Evolutionary conservation across 129 eudicot genomes (phyloP).

Genomic region (Chrysanthemum lavandulifolium): DNA sequence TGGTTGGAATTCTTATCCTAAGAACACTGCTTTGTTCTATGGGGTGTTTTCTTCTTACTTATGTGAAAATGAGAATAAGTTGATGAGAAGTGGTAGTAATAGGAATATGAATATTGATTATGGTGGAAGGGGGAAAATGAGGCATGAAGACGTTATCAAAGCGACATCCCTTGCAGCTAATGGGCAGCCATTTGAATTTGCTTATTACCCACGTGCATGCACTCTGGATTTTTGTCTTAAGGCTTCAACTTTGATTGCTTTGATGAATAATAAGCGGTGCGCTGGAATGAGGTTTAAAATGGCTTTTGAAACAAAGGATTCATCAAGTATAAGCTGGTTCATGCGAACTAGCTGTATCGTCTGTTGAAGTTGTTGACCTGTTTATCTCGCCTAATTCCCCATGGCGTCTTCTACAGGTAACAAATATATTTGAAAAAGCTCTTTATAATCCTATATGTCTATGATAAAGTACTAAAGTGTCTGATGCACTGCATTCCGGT

Average conservation of each 20-base stretch:
- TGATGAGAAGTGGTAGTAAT: too few relatives aligned
- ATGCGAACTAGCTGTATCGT: slow-evolving; percentile 64
- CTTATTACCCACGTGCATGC: slow-evolving; percentile 71
- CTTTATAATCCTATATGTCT: too few relatives aligned
- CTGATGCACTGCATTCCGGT: too few relatives aligned
- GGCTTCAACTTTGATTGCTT: slow-evolving; percentile 48
- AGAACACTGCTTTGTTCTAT: too few relatives aligned
- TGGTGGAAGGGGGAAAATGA: slow-evolving; percentile 48
- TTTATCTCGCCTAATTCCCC: slow-evolving; percentile 84
- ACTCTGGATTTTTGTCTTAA: slow-evolving; percentile 76
- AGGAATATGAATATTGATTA: too few relatives aligned
- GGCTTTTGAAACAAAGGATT: slow-evolving; percentile 90
- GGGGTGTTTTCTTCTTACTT: too few relatives aligned
- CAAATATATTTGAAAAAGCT: background rate
- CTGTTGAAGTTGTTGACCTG: slow-evolving; percentile 73
- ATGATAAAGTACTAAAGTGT: too few relatives aligned
- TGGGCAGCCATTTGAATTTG: slow-evolving; percentile 80
- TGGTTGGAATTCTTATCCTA: too few relatives aligned
- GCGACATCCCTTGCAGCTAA: slow-evolving; percentile 67
- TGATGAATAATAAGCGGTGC: slow-evolving; percentile 29
- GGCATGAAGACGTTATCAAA: slow-evolving; percentile 59
- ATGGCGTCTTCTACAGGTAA: slow-evolving; percentile 87
- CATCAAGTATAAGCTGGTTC: slow-evolving; percentile 82
- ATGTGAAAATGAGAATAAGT: too few relatives aligned
- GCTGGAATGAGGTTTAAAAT: slow-evolving; percentile 86